Evolutionary conservation across 768 basidiomycete species (phyloP).

Genomic region (Termitomyces sp.): DNA sequence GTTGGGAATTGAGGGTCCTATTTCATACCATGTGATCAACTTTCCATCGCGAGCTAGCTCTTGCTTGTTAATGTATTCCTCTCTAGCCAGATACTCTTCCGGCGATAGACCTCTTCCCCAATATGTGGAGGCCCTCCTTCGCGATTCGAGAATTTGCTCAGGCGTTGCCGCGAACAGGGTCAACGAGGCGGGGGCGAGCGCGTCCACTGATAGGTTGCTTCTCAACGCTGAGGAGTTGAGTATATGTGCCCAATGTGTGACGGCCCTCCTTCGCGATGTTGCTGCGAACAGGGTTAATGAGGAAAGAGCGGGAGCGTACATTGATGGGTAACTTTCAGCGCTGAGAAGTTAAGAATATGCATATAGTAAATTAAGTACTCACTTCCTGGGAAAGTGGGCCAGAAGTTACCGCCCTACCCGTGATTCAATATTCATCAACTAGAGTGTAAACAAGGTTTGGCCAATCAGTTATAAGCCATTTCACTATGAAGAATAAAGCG

Average conservation of each 20-base stretch:
- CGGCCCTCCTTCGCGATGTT: constrained; percentile 36
- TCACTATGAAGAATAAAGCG: background rate
- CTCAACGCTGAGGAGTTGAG: background rate
- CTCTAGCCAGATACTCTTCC: constrained; percentile 40
- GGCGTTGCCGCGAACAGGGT: constrained; percentile 44
- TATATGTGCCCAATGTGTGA: constrained; percentile 32
- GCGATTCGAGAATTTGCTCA: constrained; percentile 36
- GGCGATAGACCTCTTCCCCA: constrained; percentile 40
- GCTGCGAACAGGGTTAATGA: constrained; percentile 40
- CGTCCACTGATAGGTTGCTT: background rate
- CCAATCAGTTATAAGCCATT: background rate
- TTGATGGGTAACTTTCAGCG: no score
- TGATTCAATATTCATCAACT: background rate
- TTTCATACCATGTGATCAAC: constrained; percentile 18
- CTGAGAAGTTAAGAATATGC: no score
- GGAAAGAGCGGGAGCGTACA: no score
- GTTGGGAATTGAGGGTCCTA: background rate
- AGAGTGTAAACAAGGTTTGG: background rate
- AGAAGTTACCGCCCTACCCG: background rate
- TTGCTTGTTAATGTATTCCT: constrained; percentile 29
- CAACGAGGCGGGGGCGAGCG: constrained; percentile 15
- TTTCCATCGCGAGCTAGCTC: constrained; percentile 41
- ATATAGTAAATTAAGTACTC: background rate
- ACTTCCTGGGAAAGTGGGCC: background rate
- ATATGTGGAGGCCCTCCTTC: constrained; percentile 28